These are phyloP conservation scores for Agastache rugosa DNA, from an alignment of 257 asterid species.

Conservation along the genomic window DNA sequence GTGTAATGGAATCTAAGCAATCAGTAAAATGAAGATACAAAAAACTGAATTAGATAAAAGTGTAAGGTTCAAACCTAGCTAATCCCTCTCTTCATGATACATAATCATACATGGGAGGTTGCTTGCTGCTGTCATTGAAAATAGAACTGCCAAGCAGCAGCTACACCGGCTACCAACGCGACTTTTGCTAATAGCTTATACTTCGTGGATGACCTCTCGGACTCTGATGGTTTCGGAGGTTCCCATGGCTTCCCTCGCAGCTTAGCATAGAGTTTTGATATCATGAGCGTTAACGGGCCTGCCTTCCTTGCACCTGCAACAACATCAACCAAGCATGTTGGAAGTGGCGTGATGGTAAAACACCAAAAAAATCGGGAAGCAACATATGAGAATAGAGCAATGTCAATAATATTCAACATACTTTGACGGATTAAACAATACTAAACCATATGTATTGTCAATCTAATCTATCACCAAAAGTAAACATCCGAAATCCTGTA, in stretches of 20 bases:
- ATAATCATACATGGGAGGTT: slow-evolving; percentile 39
- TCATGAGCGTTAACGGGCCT: slow-evolving; percentile 55
- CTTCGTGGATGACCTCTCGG: slow-evolving; percentile 46
- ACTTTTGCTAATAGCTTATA: slow-evolving; percentile 70
- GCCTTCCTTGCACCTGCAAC: slow-evolving; percentile 55
- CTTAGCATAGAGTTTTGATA: slow-evolving; percentile 64
- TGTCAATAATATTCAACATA: no score
- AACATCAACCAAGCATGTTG: slow-evolving; percentile 5
- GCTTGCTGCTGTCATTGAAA: slow-evolving; percentile 50
- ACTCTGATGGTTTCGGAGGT: slow-evolving; percentile 46
- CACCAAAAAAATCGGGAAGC: not conserved
- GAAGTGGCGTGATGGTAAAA: not conserved
- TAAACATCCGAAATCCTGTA: no score
- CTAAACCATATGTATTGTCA: no score
- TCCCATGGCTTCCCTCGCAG: slow-evolving; percentile 64
- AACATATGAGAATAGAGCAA: not conserved
- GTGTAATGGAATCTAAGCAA: slow-evolving; percentile 20
- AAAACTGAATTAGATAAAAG: slow-evolving; percentile 26
- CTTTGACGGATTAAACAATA: no score
- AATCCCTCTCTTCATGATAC: slow-evolving; percentile 34
- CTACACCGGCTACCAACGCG: slow-evolving; percentile 61
- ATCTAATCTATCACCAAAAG: no score
- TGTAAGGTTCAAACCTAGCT: slow-evolving; percentile 31
- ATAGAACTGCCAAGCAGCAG: slow-evolving; percentile 79
- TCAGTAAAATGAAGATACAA: slow-evolving; percentile 29